Percentiles rank a stretch among this genome's conserved stretches.
phyloP scores from a whole-genome alignment of 148 eudicot species.

The Arbutus unedo region DNA sequence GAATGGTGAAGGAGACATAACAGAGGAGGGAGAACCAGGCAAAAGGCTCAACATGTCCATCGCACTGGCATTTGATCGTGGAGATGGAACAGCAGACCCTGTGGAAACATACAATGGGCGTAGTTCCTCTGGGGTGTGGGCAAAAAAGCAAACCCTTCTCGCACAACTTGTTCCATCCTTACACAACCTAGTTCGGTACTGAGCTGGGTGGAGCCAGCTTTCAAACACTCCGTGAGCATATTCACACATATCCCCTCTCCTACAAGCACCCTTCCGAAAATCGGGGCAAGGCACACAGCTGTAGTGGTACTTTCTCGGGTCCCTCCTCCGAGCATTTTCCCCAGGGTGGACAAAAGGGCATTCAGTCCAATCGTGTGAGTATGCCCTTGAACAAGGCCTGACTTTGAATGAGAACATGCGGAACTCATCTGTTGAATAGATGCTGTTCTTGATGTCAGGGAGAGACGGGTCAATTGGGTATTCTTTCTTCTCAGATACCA shows the following conservation, averaged over 20 bases:
- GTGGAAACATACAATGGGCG: conserved; percentile 24
- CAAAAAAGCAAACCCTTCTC: conserved; percentile 15
- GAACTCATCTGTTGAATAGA: conserved; percentile 75
- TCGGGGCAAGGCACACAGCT: conserved; percentile 90
- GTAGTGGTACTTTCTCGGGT: conserved; percentile 77
- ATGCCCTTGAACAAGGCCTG: conserved; percentile 78
- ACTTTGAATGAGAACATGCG: conserved; percentile 85
- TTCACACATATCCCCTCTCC: conserved; percentile 73
- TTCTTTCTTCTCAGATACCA: conserved; percentile 63
- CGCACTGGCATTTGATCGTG: conserved; percentile 44
- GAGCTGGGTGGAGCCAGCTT: conserved; percentile 40
- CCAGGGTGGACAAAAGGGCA: conserved; percentile 92
- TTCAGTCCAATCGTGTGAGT: conserved; percentile 92
- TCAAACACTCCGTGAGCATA: conserved; percentile 87
- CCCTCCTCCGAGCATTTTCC: conserved; percentile 79
- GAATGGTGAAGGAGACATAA: conserved; percentile 54
- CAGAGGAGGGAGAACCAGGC: conserved; percentile 71
- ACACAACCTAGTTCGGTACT: conserved; percentile 36
- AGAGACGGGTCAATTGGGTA: conserved; percentile 76
- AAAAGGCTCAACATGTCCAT: conserved; percentile 66
- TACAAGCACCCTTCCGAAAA: conserved; percentile 67
- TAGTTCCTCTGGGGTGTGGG: conserved; percentile 13
- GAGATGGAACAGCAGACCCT: conserved; percentile 66
- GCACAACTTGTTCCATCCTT: conserved; percentile 19
- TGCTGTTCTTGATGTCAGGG: conserved; percentile 74